Evolutionary conservation across 192 early-diverging fungal species (phyloP).

Genomic region (Rhizophlyctis rosea): DNA sequence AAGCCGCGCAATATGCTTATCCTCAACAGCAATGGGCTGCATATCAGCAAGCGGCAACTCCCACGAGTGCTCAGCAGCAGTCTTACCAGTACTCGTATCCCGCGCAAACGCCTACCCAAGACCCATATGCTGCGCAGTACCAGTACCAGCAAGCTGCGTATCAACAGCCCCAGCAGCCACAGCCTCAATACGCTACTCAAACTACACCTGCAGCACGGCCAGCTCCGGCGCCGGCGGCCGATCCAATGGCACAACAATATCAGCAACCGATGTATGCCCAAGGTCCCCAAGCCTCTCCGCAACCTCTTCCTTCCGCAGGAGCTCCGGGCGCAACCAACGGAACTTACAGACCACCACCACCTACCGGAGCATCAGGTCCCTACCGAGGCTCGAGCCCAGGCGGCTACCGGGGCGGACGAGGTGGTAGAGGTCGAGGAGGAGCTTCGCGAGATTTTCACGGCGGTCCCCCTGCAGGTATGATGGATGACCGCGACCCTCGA

Average conservation of each 20-base stretch:
- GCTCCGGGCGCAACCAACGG: not conserved
- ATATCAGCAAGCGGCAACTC: not conserved
- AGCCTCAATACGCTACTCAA: not conserved
- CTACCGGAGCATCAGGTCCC: not conserved
- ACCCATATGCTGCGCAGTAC: not conserved
- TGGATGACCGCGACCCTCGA: not conserved
- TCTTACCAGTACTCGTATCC: not conserved
- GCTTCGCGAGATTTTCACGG: not conserved
- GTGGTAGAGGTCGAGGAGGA: not conserved
- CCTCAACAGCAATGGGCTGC: not conserved
- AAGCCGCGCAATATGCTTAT: constrained; percentile 1
- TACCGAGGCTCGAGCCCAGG: not conserved
- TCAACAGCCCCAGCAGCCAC: not conserved
- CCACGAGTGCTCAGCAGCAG: not conserved
- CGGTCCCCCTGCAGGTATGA: not conserved
- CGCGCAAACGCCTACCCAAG: not conserved
- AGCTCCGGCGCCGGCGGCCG: not conserved
- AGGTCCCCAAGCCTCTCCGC: not conserved
- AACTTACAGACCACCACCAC: not conserved
- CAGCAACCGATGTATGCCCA: not conserved
- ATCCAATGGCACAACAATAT: not conserved
- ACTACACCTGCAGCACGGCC: not conserved
- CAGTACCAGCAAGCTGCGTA: not conserved
- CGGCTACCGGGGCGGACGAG: not conserved
- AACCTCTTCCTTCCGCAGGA: not conserved